phyloP scores from a whole-genome alignment of 2,329 filamentous ascomycete genomes.

The Colletotrichum tofieldiae region DNA sequence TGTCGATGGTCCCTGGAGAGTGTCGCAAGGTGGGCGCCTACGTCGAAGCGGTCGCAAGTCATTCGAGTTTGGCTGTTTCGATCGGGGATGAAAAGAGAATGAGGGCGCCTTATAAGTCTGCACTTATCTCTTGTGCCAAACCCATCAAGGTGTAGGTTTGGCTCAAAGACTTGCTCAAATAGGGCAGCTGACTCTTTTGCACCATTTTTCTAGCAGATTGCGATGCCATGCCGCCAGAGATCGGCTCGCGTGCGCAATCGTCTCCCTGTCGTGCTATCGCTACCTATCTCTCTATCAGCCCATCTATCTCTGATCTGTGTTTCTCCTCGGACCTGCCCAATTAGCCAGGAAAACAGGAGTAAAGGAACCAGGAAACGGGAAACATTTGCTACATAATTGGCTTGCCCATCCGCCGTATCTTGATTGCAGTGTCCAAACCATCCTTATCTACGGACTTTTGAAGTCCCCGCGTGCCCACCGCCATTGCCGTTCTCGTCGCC shows the following conservation, averaged over 20 bases:
- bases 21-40: background rate
- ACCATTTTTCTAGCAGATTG: constrained; percentile 39
- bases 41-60: background rate
- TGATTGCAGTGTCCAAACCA: background rate
- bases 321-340: constrained; percentile 41
- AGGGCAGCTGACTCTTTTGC: constrained; percentile 42
- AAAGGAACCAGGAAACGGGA: constrained; percentile 1
- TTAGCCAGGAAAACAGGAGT: constrained; percentile 8
- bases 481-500: background rate
- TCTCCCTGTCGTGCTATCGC: constrained; percentile 37
- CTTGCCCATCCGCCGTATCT: constrained; percentile 16
- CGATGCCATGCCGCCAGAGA: constrained; percentile 39
- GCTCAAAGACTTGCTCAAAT: constrained; percentile 35
- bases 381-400: constrained; percentile 19
- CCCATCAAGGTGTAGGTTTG: constrained; percentile 19
- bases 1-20: background rate
- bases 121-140: constrained; percentile 40
- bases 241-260: constrained; percentile 41
- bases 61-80: background rate
- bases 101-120: constrained; percentile 31
- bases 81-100: background rate
- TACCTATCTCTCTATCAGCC: constrained; percentile 10
- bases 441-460: constrained; percentile 14
- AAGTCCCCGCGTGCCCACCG: background rate
- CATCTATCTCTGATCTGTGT: constrained; percentile 33